Evolutionary conservation across 2,329 filamentous ascomycete species (phyloP).

Genomic region (Bisporella sp.): DNA sequence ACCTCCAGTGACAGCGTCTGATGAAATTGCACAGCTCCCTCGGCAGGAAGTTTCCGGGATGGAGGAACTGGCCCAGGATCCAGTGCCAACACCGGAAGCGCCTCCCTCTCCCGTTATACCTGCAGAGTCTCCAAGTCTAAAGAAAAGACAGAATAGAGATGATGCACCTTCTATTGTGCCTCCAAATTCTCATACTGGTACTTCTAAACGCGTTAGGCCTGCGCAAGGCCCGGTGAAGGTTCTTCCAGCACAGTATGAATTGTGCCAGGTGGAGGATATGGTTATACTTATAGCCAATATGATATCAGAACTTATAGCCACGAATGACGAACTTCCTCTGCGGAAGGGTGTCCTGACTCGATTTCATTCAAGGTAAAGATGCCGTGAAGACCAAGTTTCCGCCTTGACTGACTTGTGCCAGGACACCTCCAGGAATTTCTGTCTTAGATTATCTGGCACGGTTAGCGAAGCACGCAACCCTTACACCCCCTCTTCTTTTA

Average conservation of each 20-base stretch:
- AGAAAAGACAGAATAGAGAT: conserved; percentile 26
- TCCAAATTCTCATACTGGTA: conserved; percentile 3
- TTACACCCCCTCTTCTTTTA: conserved; percentile 88
- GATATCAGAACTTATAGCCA: conserved; percentile 88
- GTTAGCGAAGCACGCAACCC: conserved; percentile 85
- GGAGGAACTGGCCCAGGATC: too few relatives aligned
- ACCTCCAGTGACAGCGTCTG: not conserved
- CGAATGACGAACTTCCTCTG: conserved; percentile 83
- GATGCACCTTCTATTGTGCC: conserved; percentile 3
- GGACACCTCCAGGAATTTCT: conserved; percentile 77
- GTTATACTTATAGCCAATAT: conserved; percentile 90
- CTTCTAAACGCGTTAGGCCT: conserved; percentile 46
- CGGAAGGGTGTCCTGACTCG: conserved; percentile 81
- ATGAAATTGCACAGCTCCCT: not conserved
- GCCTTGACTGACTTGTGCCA: conserved; percentile 1
- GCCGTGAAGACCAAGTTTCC: not conserved
- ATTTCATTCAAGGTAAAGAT: conserved; percentile 80
- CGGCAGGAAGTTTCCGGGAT: not conserved
- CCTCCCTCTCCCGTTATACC: conserved; percentile 8
- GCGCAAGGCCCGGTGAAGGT: conserved; percentile 46
- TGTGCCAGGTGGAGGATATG: conserved; percentile 76
- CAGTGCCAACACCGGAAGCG: not conserved
- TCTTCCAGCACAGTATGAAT: conserved; percentile 70
- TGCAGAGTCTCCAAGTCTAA: conserved; percentile 25
- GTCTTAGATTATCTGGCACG: conserved; percentile 91